A percentile compares a stretch with the other conserved stretches of the same genome.
phyloP scores from a whole-genome alignment of 2,329 filamentous ascomycete genomes.

The Davidsoniella neocaledoniae region DNA sequence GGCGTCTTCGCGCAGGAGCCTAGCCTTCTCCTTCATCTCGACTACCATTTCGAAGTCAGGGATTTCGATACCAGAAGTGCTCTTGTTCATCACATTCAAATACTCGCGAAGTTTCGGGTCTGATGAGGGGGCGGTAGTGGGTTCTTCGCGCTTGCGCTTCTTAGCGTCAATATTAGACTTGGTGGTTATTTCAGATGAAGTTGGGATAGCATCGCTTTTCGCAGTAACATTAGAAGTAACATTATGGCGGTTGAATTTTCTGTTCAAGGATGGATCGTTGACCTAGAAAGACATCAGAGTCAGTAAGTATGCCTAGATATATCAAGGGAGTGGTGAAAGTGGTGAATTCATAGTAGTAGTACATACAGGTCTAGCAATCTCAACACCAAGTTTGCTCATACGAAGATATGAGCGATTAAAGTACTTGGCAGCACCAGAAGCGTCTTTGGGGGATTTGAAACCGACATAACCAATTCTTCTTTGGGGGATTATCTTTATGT shows the following conservation, averaged over 20 bases:
- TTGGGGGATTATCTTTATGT: conserved; percentile 78
- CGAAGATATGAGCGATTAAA: conserved; percentile 92
- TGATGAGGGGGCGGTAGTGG: conserved; percentile 28
- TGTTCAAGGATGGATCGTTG: conserved; percentile 12
- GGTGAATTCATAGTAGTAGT: not conserved
- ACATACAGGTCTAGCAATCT: conserved; percentile 65
- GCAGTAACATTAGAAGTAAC: not conserved
- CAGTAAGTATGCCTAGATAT: not conserved
- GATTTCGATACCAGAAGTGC: conserved; percentile 6
- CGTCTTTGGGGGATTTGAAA: conserved; percentile 69
- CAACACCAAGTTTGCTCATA: conserved; percentile 85
- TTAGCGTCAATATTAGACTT: conserved; percentile 27
- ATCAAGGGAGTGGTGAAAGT: not conserved
- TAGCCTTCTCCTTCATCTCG: conserved; percentile 9
- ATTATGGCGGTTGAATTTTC: conserved; percentile 1
- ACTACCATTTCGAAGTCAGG: conserved; percentile 9
- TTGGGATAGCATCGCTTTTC: not conserved
- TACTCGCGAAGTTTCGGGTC: conserved; percentile 79
- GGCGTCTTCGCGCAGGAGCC: conserved; percentile 34
- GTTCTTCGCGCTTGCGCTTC: conserved; percentile 51
- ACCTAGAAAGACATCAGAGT: conserved; percentile 9
- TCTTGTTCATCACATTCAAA: conserved; percentile 60
- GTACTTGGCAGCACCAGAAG: conserved; percentile 72
- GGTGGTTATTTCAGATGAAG: conserved; percentile 7
- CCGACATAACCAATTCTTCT: conserved; percentile 91